phyloP scores from a whole-genome alignment of 2,329 filamentous ascomycete genomes.

The Fusarium illudens region DNA sequence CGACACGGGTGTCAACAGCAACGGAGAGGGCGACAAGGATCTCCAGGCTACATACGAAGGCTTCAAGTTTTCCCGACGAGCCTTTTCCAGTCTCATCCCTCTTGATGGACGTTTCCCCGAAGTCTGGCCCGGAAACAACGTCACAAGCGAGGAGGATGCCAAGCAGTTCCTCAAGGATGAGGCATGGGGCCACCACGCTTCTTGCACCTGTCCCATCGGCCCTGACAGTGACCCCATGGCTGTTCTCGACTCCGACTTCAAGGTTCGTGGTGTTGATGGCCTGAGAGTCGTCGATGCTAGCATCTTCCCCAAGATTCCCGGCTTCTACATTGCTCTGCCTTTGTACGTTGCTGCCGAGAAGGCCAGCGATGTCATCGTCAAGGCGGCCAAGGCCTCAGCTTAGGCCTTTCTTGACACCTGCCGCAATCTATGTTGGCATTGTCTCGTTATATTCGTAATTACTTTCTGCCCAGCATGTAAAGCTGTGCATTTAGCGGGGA shows the following conservation, averaged over 20 bases:
- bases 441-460: not conserved
- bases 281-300: constrained; percentile 70
- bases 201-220: constrained; percentile 45
- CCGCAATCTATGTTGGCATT: not conserved
- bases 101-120: constrained; percentile 19
- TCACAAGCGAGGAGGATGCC: constrained; percentile 47
- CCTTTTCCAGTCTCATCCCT: constrained; percentile 38
- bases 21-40: constrained; percentile 54
- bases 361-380: constrained; percentile 53
- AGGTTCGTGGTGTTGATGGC: constrained; percentile 62
- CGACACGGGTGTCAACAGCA: constrained; percentile 60
- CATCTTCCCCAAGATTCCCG: constrained; percentile 52
- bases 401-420: not conserved
- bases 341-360: constrained; percentile 63
- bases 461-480: not conserved
- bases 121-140: constrained; percentile 49
- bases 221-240: constrained; percentile 46
- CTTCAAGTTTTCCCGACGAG: constrained; percentile 59
- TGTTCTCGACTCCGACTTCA: constrained; percentile 61
- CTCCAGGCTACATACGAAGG: constrained; percentile 65
- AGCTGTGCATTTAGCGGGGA: not conserved
- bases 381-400: constrained; percentile 17
- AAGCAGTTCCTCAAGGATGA: constrained; percentile 42
- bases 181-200: constrained; percentile 48
- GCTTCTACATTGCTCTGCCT: constrained; percentile 30